Evolutionary conservation across 2,329 filamentous ascomycete genomes (phyloP).

Genomic region (Eurotiales sp.): DNA sequence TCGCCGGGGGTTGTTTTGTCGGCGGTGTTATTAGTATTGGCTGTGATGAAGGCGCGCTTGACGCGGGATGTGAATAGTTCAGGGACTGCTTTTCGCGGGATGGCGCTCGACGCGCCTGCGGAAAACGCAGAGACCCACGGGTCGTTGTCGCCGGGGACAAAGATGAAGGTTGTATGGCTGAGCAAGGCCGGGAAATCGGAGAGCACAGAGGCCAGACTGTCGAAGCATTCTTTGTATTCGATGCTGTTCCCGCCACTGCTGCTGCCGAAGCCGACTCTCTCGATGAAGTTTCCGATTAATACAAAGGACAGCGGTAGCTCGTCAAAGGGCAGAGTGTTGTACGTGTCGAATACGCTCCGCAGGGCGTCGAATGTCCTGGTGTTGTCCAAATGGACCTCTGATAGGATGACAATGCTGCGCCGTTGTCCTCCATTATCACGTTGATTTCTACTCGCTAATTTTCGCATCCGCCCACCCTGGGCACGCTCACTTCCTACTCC

Average conservation of each 20-base stretch:
- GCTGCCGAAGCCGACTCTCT: conserved; percentile 57
- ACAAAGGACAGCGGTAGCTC: conserved; percentile 74
- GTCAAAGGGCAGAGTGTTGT: conserved; percentile 62
- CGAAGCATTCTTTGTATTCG: conserved; percentile 95
- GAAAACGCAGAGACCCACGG: conserved; percentile 88
- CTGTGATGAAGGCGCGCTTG: conserved; percentile 71
- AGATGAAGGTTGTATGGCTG: conserved; percentile 76
- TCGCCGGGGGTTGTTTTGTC: conserved; percentile 60
- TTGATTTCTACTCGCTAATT: conserved; percentile 69
- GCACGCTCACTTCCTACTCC: conserved; percentile 87
- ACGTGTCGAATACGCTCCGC: conserved; percentile 70
- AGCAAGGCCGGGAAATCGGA: conserved; percentile 80
- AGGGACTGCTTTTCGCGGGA: conserved; percentile 59
- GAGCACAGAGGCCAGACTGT: conserved; percentile 76
- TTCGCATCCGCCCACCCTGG: conserved; percentile 76
- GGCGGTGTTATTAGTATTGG: conserved; percentile 64
- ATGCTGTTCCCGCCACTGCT: conserved; percentile 75
- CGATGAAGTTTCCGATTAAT: conserved; percentile 78
- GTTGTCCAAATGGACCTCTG: conserved; percentile 82
- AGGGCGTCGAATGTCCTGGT: conserved; percentile 78
- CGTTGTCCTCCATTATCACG: conserved; percentile 29
- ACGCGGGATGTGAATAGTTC: conserved; percentile 87
- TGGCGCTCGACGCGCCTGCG: conserved; percentile 44
- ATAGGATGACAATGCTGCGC: conserved; percentile 67
- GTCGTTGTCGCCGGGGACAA: conserved; percentile 94